Percentiles rank a stretch among this genome's conserved stretches.
phyloP scores from a whole-genome alignment of 768 basidiomycete genomes.

The Leccinum subtestaceum region DNA sequence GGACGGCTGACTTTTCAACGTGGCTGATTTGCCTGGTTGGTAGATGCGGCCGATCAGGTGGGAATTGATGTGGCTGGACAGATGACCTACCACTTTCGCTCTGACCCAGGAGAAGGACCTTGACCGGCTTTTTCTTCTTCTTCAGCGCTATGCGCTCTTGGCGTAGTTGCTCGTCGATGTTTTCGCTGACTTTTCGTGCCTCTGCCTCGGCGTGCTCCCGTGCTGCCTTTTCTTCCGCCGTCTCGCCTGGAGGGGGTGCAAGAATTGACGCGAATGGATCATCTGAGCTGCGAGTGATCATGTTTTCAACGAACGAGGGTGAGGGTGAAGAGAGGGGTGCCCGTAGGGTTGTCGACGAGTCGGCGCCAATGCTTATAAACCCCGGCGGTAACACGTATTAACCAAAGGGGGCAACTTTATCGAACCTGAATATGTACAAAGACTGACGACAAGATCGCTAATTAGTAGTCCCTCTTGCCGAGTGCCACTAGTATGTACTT shows the following conservation, averaged over 20 bases:
- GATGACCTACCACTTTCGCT: constrained; percentile 57
- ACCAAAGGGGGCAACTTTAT: background rate
- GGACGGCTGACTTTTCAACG: constrained; percentile 61
- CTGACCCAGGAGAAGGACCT: constrained; percentile 72
- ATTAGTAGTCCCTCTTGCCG: no score
- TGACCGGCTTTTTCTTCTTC: constrained; percentile 67
- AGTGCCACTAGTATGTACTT: no score
- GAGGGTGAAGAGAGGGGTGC: background rate
- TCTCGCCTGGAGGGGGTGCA: constrained; percentile 64
- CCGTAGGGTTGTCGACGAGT: background rate
- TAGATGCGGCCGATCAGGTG: background rate
- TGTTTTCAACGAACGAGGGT: background rate
- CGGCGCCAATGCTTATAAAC: background rate
- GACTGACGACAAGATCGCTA: no score
- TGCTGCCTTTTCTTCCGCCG: constrained; percentile 48
- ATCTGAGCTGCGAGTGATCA: constrained; percentile 40
- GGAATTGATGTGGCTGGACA: constrained; percentile 1
- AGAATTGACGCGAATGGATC: constrained; percentile 63
- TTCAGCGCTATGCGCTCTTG: constrained; percentile 55
- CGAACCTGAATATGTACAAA: background rate
- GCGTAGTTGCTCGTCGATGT: constrained; percentile 73
- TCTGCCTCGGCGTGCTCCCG: constrained; percentile 62
- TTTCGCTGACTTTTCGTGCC: constrained; percentile 63
- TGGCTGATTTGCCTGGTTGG: constrained; percentile 61
- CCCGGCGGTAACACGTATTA: background rate